Conservation (phyloP, 495 filamentous ascomycete species). For the Trichoderma gamsii region DNA sequence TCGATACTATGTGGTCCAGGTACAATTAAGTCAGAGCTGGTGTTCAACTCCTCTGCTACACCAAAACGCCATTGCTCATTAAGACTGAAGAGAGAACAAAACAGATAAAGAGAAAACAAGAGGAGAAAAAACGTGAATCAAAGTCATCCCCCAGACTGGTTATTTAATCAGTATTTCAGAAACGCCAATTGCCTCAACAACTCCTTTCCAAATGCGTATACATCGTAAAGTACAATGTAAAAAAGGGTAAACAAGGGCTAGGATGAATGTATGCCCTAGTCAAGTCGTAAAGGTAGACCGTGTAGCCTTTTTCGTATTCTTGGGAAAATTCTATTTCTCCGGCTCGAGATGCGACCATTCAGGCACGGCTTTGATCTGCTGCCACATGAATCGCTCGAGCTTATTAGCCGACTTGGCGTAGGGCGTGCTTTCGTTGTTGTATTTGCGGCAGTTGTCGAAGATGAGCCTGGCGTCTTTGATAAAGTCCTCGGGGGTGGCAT, state of each 20-base stretch:
- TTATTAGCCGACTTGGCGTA: slow-evolving; percentile 96
- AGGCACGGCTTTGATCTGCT: slow-evolving; percentile 83
- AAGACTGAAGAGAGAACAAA: background rate
- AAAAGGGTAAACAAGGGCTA: background rate
- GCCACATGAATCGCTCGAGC: slow-evolving; percentile 95
- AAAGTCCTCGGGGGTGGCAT: slow-evolving; percentile 87
- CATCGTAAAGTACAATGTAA: background rate
- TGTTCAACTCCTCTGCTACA: background rate
- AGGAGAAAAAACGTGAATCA: background rate
- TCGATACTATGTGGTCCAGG: too few relatives aligned
- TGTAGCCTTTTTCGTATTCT: background rate
- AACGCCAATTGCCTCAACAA: background rate
- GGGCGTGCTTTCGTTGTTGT: slow-evolving; percentile 91
- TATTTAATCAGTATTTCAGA: background rate
- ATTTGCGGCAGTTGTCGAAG: slow-evolving; percentile 90
- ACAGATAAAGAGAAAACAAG: slow-evolving; percentile 11
- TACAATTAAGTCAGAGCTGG: too few relatives aligned
- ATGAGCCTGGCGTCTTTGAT: slow-evolving; percentile 84
- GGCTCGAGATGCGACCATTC: slow-evolving; percentile 78
- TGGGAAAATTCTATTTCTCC: slow-evolving; percentile 24
- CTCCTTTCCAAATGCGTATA: background rate
- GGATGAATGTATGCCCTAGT: too few relatives aligned
- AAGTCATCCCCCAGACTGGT: background rate
- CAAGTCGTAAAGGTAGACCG: background rate
- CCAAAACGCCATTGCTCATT: slow-evolving; percentile 12